Evolutionary conservation across 441 rosid genomes (phyloP).

Genomic region (Pelargonium australe): DNA sequence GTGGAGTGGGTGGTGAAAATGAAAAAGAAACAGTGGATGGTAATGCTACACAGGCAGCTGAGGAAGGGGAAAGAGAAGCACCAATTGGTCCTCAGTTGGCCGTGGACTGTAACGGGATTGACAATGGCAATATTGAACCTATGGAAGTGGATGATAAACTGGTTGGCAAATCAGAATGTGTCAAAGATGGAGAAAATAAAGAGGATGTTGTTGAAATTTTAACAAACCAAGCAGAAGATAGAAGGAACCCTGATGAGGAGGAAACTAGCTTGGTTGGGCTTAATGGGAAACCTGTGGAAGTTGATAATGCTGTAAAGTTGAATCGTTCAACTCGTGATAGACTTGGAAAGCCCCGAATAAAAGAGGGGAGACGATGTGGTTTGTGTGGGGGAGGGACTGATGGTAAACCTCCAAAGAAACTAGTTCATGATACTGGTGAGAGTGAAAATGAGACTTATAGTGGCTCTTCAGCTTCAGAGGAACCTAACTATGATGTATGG

Average conservation of each 20-base stretch:
- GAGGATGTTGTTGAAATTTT: constrained; percentile 23
- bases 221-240: constrained; percentile 31
- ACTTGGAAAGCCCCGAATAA: constrained; percentile 43
- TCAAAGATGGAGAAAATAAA: constrained; percentile 23
- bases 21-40: constrained; percentile 15
- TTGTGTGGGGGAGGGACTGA: constrained; percentile 92
- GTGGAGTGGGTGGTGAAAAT: constrained; percentile 15
- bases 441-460: constrained; percentile 75
- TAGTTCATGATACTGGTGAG: constrained; percentile 60
- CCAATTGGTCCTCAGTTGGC: constrained; percentile 21
- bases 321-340: constrained; percentile 29
- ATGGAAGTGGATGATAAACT: constrained; percentile 24
- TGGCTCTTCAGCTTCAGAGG: constrained; percentile 80
- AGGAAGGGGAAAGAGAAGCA: constrained; percentile 28
- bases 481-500: constrained; percentile 73
- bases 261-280: constrained; percentile 28
- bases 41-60: constrained; percentile 23
- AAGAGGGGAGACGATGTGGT: constrained; percentile 84
- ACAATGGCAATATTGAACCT: constrained; percentile 26
- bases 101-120: constrained; percentile 20
- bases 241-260: constrained; percentile 22
- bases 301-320: constrained; percentile 29
- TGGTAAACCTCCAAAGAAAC: constrained; percentile 84
- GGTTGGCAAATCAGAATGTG: constrained; percentile 24
- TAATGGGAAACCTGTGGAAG: constrained; percentile 38